These are phyloP conservation scores for Phaeotremella skinneri DNA, from an alignment of 768 basidiomycete species.

Conservation along the genomic window DNA sequence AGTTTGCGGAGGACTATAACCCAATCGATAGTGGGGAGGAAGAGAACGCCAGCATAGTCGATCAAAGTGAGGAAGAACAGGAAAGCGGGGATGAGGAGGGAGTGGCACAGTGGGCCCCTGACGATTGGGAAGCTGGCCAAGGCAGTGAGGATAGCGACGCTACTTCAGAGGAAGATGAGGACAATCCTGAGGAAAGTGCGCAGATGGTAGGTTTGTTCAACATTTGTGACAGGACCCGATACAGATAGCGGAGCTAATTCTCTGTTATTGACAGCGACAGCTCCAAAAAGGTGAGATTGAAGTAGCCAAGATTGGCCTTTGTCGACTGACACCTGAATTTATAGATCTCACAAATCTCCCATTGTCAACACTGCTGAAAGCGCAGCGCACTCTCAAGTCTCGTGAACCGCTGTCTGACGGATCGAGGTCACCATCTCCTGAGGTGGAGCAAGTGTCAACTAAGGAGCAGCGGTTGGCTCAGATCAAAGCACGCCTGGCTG, in stretches of 20 bases:
- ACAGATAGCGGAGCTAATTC: neutral
- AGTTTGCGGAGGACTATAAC: conserved; percentile 41
- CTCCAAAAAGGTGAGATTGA: conserved; percentile 38
- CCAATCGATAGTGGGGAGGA: conserved; percentile 25
- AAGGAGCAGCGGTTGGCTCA: conserved; percentile 24
- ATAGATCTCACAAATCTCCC: conserved; percentile 54
- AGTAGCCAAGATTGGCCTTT: neutral
- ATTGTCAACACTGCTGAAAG: conserved; percentile 64
- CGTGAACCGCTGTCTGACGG: neutral
- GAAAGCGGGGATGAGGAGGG: conserved; percentile 27
- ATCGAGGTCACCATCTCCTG: conserved; percentile 8
- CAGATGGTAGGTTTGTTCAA: conserved; percentile 11
- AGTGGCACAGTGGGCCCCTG: conserved; percentile 33
- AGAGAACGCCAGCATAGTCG: conserved; percentile 18
- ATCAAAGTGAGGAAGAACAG: conserved; percentile 3
- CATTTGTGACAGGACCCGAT: neutral
- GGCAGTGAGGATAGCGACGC: conserved; percentile 23
- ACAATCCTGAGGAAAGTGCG: conserved; percentile 6
- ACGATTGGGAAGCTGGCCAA: conserved; percentile 34
- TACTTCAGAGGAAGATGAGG: conserved; percentile 25
- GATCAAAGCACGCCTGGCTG: conserved; percentile 50
- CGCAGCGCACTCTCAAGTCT: conserved; percentile 58
- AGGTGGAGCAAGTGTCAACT: conserved; percentile 6
- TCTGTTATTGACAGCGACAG: conserved; percentile 11
- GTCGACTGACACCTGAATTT: neutral